Base-by-base conservation (phyloP, 106 monocot species). In the Iris macrosiphon region DNA sequence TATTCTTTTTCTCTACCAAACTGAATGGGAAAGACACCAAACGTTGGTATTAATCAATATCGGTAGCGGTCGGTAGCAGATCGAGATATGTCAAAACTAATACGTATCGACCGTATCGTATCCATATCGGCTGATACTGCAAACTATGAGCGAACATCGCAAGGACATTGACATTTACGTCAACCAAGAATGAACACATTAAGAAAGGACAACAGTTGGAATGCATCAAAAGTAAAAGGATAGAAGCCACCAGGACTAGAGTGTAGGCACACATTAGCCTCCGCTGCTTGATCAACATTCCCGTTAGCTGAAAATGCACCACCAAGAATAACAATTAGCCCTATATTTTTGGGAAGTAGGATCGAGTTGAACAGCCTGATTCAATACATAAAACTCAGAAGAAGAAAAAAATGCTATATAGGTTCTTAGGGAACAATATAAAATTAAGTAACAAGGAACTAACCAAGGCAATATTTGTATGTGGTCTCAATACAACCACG, bases 301-400 rank as follows among this genome's bases (percentile, higher is more conserved):
- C 98, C 98, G 68, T 91, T 98, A 44, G 91, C 98, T 49, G 70
- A 86, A 67, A 91, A 91, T 15, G 98, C 86, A 56, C 98, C 96
- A 67, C 98, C 98, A 73, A 98, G 98, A 62, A 98, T 16, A 58
- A 98, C 80, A 60, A 98, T 90, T 62, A 91, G 90, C 52, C 87
- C 80, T 40, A 98, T 75, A 54, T 82, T 89, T 57, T 83, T 63
- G n/a, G 83, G 20, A 65, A 91, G 63, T 47, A 73, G 83, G 91
- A 57, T 98, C 98, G 59, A 75, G 75, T 83, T 98, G 68, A 65
- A 98, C 73, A 7, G 96, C 90, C 96, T 91, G 72, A 41, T 39
- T 31, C 49, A 76, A 51, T 15, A 68, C 29, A 60, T 25, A 26
- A 65, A 43, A 10, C 37, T 31, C 14, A 61, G 20, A 20, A n/a